A percentile compares a stretch with the other conserved stretches of the same genome.
phyloP scores from a whole-genome alignment of 1,284 basidiomycete genomes.

The Malassezia vespertilionis region DNA sequence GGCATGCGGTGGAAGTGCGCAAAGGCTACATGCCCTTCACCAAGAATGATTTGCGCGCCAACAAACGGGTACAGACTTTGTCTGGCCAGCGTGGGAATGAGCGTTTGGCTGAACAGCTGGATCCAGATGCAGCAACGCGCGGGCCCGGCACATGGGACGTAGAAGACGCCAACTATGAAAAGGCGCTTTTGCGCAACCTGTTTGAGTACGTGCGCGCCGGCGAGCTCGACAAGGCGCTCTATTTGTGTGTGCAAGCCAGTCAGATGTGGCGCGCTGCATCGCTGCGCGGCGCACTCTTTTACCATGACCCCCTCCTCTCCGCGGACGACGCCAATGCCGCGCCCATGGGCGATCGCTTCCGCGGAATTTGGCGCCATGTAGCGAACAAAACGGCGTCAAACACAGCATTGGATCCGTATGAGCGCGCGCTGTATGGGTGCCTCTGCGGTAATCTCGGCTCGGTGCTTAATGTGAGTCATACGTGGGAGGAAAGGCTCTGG shows the following conservation, averaged over 20 bases:
- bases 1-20: constrained; percentile 38
- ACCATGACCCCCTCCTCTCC: constrained; percentile 26
- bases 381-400: constrained; percentile 34
- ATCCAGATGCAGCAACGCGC: constrained; percentile 35
- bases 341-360: constrained; percentile 37
- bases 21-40: constrained; percentile 45
- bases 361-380: constrained; percentile 40
- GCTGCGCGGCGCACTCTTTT: constrained; percentile 59
- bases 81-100: constrained; percentile 16
- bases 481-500: constrained; percentile 92
- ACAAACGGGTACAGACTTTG: constrained; percentile 26
- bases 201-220: constrained; percentile 72
- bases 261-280: constrained; percentile 85
- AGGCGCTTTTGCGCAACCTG: constrained; percentile 60
- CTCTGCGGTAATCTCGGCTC: constrained; percentile 71
- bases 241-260: constrained; percentile 68
- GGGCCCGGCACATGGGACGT: constrained; percentile 34
- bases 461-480: constrained; percentile 62
- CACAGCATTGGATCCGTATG: constrained; percentile 59
- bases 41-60: constrained; percentile 36
- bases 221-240: constrained; percentile 67
- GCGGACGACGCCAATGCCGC: constrained; percentile 2
- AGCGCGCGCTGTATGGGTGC: constrained; percentile 75
- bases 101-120: constrained; percentile 33
- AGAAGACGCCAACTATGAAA: constrained; percentile 56